These are phyloP conservation scores for Sporisorium exsertum DNA, from an alignment of 1,284 basidiomycete genomes.

Conservation along the genomic window DNA sequence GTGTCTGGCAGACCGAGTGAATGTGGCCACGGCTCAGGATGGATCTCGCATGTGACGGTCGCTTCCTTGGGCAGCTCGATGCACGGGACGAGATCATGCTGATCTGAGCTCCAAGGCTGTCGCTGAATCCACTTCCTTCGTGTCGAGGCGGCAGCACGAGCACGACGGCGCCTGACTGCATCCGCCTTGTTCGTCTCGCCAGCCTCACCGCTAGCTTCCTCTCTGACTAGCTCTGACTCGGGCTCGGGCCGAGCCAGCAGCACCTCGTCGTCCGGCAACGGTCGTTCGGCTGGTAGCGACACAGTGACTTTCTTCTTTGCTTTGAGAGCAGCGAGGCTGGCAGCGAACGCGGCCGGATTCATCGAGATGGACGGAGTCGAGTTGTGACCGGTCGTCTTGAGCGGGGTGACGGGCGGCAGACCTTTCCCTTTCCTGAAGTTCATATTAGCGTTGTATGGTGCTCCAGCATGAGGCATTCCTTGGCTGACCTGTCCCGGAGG, in stretches of 20 bases:
- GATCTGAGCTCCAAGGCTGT: conserved; percentile 13
- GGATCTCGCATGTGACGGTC: conserved; percentile 30
- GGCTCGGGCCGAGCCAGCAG: conserved; percentile 20
- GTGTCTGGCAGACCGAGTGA: conserved; percentile 52
- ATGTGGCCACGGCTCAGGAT: conserved; percentile 47
- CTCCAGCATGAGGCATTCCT: conserved; percentile 8
- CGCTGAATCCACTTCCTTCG: conserved; percentile 36
- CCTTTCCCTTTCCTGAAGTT: conserved; percentile 32
- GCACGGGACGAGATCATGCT: conserved; percentile 14
- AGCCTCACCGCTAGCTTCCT: background rate
- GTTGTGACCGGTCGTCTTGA: conserved; percentile 62
- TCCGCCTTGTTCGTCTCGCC: conserved; percentile 1
- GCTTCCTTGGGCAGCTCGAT: conserved; percentile 26
- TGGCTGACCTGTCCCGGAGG: conserved; percentile 13
- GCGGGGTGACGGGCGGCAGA: conserved; percentile 48
- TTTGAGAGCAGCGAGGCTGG: conserved; percentile 41
- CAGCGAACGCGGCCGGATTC: conserved; percentile 56
- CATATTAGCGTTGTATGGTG: conserved; percentile 11
- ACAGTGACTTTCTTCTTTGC: conserved; percentile 48
- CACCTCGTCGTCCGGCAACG: conserved; percentile 28
- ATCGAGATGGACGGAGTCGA: conserved; percentile 61
- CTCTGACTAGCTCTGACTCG: background rate
- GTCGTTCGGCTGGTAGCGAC: conserved; percentile 36
- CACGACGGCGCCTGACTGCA: conserved; percentile 13
- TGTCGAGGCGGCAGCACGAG: conserved; percentile 20